Conservation (phyloP, 192 early-diverging fungal genomes). For the Coemansia javaensis region DNA sequence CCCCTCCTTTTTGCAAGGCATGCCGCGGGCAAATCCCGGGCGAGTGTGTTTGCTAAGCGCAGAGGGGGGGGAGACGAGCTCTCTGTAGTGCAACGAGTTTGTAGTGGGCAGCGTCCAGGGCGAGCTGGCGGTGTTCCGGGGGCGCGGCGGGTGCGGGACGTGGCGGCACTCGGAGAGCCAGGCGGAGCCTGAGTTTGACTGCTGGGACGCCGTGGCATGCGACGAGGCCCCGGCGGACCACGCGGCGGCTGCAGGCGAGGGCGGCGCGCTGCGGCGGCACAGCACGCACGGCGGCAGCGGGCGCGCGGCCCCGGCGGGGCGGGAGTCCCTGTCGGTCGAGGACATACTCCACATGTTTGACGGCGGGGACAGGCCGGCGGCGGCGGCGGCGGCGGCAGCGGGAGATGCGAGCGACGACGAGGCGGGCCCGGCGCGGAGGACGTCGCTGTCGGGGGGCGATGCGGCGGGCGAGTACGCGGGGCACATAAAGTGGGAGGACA, state of each 20-base stretch:
- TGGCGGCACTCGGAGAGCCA: slow-evolving; percentile 45
- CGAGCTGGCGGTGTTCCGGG: slow-evolving; percentile 49
- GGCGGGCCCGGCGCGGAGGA: background rate
- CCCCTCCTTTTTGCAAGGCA: background rate
- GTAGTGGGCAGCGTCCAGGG: slow-evolving; percentile 50
- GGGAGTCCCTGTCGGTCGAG: slow-evolving; percentile 36
- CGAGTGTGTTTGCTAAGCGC: too few relatives aligned
- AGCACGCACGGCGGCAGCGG: slow-evolving; percentile 29
- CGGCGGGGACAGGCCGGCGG: slow-evolving; percentile 3
- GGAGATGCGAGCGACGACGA: slow-evolving; percentile 34
- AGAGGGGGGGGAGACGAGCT: too few relatives aligned
- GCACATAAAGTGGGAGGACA: slow-evolving; percentile 48
- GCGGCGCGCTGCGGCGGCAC: slow-evolving; percentile 12
- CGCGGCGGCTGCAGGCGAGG: background rate
- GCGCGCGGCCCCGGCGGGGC: slow-evolving; percentile 10
- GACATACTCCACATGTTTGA: slow-evolving; percentile 43
- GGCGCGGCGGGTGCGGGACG: slow-evolving; percentile 44
- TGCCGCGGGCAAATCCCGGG: too few relatives aligned
- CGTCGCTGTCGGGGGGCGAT: slow-evolving; percentile 7
- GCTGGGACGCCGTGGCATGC: slow-evolving; percentile 45
- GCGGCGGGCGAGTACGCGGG: slow-evolving; percentile 11
- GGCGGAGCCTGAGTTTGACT: slow-evolving; percentile 48
- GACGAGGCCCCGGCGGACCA: slow-evolving; percentile 29
- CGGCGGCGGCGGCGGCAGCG: slow-evolving; percentile 4
- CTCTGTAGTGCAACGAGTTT: slow-evolving; percentile 53